Evolutionary conservation across 1,139 yeast genomes (phyloP).

Genomic region (Yamadazyma mexicana): DNA sequence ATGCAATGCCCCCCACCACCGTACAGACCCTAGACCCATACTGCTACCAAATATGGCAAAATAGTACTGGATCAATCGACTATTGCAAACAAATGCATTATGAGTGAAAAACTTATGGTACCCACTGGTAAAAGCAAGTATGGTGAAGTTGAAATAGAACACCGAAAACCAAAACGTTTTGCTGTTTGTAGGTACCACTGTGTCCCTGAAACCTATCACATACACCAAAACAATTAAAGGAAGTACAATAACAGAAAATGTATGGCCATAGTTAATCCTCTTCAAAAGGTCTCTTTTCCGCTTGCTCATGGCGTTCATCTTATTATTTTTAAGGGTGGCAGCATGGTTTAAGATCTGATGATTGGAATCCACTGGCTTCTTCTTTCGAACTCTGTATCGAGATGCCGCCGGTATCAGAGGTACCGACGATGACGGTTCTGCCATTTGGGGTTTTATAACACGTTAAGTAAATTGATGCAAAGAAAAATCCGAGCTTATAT

Average conservation of each 20-base stretch:
- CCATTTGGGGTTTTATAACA: no score
- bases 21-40: conserved; percentile 61
- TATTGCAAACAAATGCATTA: conserved; percentile 46
- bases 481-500: neutral
- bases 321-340: conserved; percentile 20
- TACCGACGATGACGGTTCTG: no score
- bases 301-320: conserved; percentile 25
- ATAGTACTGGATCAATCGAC: conserved; percentile 33
- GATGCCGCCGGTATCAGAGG: conserved; percentile 1
- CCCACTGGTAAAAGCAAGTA: conserved; percentile 43
- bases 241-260: conserved; percentile 32
- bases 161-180: conserved; percentile 32
- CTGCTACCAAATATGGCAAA: conserved; percentile 59
- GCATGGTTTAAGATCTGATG: conserved; percentile 20
- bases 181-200: conserved; percentile 25
- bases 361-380: conserved; percentile 8
- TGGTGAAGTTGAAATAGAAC: conserved; percentile 37
- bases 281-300: conserved; percentile 33
- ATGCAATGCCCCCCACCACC: conserved; percentile 66
- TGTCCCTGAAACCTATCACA: conserved; percentile 17
- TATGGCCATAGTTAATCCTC: conserved; percentile 34
- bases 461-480: no score
- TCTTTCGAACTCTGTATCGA: conserved; percentile 16
- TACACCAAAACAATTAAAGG: conserved; percentile 29
- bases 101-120: conserved; percentile 57